phyloP scores from a whole-genome alignment of 331 rosid species.

The Spiraea crenata region DNA sequence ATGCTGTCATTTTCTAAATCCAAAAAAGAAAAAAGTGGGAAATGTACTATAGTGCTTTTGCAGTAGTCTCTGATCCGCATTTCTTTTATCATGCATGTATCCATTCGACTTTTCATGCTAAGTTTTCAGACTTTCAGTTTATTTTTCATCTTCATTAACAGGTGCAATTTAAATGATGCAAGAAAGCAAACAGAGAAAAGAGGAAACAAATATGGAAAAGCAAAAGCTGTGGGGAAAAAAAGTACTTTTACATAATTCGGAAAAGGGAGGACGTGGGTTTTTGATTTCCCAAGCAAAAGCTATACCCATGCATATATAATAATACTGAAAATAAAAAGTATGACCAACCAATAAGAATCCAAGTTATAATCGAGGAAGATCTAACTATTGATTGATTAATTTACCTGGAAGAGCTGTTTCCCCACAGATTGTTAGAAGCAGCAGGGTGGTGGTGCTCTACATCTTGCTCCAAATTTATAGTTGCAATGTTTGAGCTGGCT shows the following conservation, averaged over 20 bases:
- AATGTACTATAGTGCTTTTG: background rate
- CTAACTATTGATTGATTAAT: background rate
- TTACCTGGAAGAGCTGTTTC: constrained; percentile 67
- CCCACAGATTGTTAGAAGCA: constrained; percentile 48
- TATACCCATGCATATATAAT: constrained; percentile 11
- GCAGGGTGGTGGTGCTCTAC: constrained; percentile 26
- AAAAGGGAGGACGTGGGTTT: constrained; percentile 32
- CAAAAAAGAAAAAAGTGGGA: background rate
- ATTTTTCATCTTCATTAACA: background rate
- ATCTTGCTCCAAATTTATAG: constrained; percentile 44
- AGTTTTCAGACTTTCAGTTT: background rate
- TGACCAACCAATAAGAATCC: background rate
- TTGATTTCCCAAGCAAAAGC: constrained; percentile 22
- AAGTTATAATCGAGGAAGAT: constrained; percentile 15
- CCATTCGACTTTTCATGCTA: background rate
- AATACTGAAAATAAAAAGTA: constrained; percentile 7
- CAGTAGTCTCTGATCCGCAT: background rate
- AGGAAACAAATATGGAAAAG: constrained; percentile 42
- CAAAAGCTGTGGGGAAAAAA: constrained; percentile 42
- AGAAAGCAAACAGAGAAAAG: constrained; percentile 21
- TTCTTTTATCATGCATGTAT: background rate
- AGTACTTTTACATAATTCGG: constrained; percentile 38
- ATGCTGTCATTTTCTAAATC: no score
- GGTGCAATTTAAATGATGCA: constrained; percentile 18
- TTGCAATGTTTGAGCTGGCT: constrained; percentile 26